Evolutionary conservation across 208 protist genomes (phyloP), one percentile per base, ranked within the genome.

Genomic region (Leishmania arabica): DNA sequence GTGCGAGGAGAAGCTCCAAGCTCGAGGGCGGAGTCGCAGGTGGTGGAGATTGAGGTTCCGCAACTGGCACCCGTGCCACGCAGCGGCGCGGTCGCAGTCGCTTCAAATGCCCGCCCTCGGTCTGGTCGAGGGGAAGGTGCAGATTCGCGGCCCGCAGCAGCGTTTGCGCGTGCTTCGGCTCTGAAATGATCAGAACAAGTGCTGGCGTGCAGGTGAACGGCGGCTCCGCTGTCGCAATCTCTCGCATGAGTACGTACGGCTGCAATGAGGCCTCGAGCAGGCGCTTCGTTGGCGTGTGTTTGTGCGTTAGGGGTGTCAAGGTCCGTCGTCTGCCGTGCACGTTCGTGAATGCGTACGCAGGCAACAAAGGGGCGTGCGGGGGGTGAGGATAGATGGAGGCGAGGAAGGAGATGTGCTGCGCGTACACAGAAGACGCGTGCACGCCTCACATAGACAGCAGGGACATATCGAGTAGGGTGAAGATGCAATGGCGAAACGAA

Each of bases 101-200:
- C 80, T 96, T 96, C 78, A 97, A 79, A 75, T 97, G 94, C 15
- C 80, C 77, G 19, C 82, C 82, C 53, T 45, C 75, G 2, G 42
- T 13, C 49, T 66, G 45, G 58, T 82, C 75, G 0, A 97, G 72
- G 1, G 93, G 93, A 58, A 91, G 91, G 31, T 80, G 72, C 37
- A 87, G 64, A 75, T 97, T 97, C 27, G 91, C 89, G 0, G 92
- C 80, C 17, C 88, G 87, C 53, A 97, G 84, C 53, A 93, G 75
- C 1, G 60, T 21, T 62, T 91, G 86, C 13, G 91, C 88, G 24
- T 77, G 84, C 53, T 81, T 82, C 15, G 91, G 89, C 60, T 93
- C 79, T 8, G 58, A 68, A 13, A 95, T 71, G 1, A 77, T 13
- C 40, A 92, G 62, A 13, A 83, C 89, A 13, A 92, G 75, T 45